Conservation (phyloP, 148 eudicot species). For the Persicaria tinctoria region DNA sequence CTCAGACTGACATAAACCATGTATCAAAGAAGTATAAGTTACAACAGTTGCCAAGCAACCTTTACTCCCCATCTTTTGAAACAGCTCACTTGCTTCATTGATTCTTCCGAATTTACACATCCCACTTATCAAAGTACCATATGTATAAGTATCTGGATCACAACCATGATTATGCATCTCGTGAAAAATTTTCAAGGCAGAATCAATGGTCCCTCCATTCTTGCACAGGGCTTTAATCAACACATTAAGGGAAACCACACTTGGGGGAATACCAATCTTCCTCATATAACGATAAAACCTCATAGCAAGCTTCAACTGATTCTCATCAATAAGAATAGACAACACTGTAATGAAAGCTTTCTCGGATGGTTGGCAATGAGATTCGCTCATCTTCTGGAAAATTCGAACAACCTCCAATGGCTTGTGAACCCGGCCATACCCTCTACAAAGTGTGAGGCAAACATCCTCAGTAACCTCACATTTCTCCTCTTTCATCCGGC, state of each 20-base stretch:
- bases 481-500: constrained; percentile 73
- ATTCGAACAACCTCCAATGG: constrained; percentile 68
- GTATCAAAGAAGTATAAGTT: constrained; percentile 67
- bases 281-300: constrained; percentile 74
- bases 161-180: constrained; percentile 83
- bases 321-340: constrained; percentile 72
- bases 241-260: constrained; percentile 71
- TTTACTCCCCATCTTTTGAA: constrained; percentile 56
- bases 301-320: constrained; percentile 59
- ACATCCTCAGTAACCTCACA: constrained; percentile 50
- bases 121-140: constrained; percentile 86
- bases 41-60: constrained; percentile 73
- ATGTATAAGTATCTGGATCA: constrained; percentile 75
- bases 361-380: constrained; percentile 41
- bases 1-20: constrained; percentile 59
- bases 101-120: constrained; percentile 58
- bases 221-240: constrained; percentile 85
- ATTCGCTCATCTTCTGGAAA: constrained; percentile 63
- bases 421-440: constrained; percentile 83
- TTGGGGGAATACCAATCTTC: constrained; percentile 52
- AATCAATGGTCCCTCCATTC: constrained; percentile 59
- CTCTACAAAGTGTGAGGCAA: constrained; percentile 63
- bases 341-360: constrained; percentile 68
- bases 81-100: constrained; percentile 59
- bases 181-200: constrained; percentile 53